Evolutionary conservation across 2,329 filamentous ascomycete genomes (phyloP).

Genomic region (Colletotrichum sp.): DNA sequence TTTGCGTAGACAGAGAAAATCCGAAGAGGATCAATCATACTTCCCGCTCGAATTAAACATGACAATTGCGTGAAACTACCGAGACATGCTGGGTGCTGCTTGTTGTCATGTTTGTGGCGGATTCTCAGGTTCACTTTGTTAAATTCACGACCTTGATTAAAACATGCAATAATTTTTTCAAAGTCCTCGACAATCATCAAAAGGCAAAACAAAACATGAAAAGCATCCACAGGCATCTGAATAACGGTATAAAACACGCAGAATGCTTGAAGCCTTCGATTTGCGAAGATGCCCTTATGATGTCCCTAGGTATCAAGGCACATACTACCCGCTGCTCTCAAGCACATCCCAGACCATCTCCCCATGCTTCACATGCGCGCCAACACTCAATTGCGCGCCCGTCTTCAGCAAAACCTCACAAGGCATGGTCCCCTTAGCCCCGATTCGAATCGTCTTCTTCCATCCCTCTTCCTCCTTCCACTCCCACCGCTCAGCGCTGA

Average conservation of each 20-base stretch:
- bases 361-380: slow-evolving; percentile 25
- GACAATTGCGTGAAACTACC: not conserved
- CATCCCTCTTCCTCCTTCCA: slow-evolving; percentile 39
- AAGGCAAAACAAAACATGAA: not conserved
- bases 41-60: not conserved
- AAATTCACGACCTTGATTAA: not conserved
- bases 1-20: not conserved
- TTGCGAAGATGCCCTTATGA: not conserved
- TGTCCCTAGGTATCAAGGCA: not conserved
- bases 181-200: not conserved
- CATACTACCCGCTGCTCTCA: slow-evolving; percentile 26
- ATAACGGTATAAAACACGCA: not conserved
- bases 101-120: not conserved
- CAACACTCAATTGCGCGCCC: slow-evolving; percentile 18
- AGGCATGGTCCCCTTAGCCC: slow-evolving; percentile 35
- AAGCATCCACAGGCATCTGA: not conserved
- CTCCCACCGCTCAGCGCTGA: slow-evolving; percentile 62
- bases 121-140: not conserved
- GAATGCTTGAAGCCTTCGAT: not conserved
- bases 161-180: not conserved
- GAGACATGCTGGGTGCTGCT: not conserved
- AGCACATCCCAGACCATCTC: slow-evolving; percentile 38
- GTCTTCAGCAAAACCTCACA: slow-evolving; percentile 30
- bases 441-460: slow-evolving; percentile 40
- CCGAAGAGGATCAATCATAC: not conserved